A percentile compares a stretch with the other conserved stretches of the same genome.
Evolutionary conservation across 345 rosid species (phyloP).

Genomic region (Aquilaria yunnanensis): DNA sequence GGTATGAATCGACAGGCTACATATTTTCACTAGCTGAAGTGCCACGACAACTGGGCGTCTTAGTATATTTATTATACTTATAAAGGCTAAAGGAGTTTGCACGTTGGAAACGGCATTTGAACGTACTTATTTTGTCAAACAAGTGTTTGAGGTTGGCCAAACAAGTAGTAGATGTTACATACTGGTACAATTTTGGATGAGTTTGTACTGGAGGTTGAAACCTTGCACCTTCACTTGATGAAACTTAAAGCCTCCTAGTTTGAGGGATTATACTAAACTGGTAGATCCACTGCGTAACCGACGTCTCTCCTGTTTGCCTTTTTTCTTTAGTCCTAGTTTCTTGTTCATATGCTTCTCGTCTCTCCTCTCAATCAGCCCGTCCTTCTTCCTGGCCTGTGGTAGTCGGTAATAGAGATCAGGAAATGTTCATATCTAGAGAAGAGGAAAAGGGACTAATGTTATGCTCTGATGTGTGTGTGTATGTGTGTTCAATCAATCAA

Average conservation of each 20-base stretch:
- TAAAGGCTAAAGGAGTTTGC: too few species aligned
- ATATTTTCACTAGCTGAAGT: too few species aligned
- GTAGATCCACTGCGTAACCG: constrained; percentile 16
- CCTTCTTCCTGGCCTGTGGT: constrained; percentile 36
- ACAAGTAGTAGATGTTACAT: too few species aligned
- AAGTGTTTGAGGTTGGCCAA: too few species aligned
- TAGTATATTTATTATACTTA: too few species aligned
- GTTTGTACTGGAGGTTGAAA: constrained; percentile 2
- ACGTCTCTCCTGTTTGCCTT: constrained; percentile 11
- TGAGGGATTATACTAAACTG: not conserved
- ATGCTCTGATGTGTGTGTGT: not conserved
- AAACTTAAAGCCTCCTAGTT: not conserved
- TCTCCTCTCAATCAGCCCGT: constrained; percentile 23
- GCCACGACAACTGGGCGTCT: too few species aligned
- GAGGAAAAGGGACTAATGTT: not conserved
- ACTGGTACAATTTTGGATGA: not conserved
- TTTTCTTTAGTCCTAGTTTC: constrained; percentile 19
- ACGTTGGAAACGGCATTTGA: too few species aligned
- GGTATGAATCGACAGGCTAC: too few species aligned
- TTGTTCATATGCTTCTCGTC: constrained; percentile 29
- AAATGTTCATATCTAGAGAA: constrained; percentile 1
- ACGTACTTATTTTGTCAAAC: too few species aligned
- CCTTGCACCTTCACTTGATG: not conserved
- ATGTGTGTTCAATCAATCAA: not conserved
- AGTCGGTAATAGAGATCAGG: not conserved